These are phyloP conservation scores for Spathaspora sp. DNA, from an alignment of 1,139 yeast species.

Conservation along the genomic window DNA sequence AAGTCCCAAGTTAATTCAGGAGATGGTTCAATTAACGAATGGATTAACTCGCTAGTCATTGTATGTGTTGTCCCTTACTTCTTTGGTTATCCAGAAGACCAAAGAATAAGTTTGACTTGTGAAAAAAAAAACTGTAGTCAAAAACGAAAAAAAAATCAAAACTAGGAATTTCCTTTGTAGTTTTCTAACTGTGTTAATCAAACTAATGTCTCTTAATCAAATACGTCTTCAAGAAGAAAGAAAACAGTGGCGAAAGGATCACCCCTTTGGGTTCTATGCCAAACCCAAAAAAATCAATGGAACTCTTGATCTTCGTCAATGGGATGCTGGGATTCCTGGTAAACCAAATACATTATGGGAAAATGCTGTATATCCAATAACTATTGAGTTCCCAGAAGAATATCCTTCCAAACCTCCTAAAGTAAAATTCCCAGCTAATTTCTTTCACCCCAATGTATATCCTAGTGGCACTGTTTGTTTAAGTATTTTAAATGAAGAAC, in stretches of 20 bases:
- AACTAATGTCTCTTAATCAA: slow-evolving; percentile 58
- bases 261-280: slow-evolving; percentile 96
- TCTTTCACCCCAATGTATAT: slow-evolving; percentile 95
- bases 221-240: slow-evolving; percentile 86
- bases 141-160: background rate
- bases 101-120: no score
- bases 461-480: slow-evolving; percentile 96
- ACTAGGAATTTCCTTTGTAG: background rate
- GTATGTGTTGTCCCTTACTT: slow-evolving; percentile 2
- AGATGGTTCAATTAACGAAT: slow-evolving; percentile 45
- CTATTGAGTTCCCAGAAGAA: slow-evolving; percentile 81
- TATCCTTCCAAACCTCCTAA: slow-evolving; percentile 97
- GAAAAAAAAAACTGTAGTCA: background rate
- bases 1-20: slow-evolving; percentile 58
- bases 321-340: slow-evolving; percentile 98
- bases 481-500: slow-evolving; percentile 89
- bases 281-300: slow-evolving; percentile 87
- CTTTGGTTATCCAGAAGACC: background rate
- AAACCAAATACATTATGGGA: slow-evolving; percentile 85
- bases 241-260: slow-evolving; percentile 97
- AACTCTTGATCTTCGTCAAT: slow-evolving; percentile 73
- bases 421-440: slow-evolving; percentile 81
- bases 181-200: background rate
- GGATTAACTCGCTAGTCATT: slow-evolving; percentile 5
- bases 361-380: slow-evolving; percentile 84